These are phyloP conservation scores for Apiospora aurea DNA, from an alignment of 2,329 filamentous ascomycete genomes.

Conservation along the genomic window DNA sequence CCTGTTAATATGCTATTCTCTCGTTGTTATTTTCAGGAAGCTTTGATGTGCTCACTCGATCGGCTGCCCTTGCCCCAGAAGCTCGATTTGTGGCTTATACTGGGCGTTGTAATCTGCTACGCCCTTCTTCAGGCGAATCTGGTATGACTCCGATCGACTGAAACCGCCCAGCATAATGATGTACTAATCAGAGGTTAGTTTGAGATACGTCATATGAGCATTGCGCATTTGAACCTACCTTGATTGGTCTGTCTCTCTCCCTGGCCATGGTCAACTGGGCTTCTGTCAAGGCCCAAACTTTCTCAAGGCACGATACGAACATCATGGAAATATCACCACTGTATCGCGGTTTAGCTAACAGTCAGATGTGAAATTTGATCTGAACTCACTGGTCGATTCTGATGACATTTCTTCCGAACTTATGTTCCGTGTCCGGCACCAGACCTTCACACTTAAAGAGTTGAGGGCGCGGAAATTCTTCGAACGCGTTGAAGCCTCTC, in stretches of 20 bases:
- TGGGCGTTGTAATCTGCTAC: not conserved
- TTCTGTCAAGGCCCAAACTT: not conserved
- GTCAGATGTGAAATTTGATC: accelerated
- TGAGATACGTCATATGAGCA: no score
- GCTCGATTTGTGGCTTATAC: not conserved
- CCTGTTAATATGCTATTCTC: not conserved
- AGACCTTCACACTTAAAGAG: not conserved
- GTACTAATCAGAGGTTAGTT: not conserved
- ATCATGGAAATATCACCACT: not conserved
- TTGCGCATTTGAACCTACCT: not conserved
- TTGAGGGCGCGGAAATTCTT: no score
- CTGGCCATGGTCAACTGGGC: not conserved
- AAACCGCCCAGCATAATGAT: slow-evolving; percentile 4
- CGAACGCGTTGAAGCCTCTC: not conserved
- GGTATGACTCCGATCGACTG: not conserved
- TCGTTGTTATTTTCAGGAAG: no score
- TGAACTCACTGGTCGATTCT: not conserved
- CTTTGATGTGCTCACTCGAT: not conserved
- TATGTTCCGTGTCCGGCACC: not conserved
- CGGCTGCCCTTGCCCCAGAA: not conserved
- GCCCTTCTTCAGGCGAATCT: not conserved
- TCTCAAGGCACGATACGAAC: not conserved
- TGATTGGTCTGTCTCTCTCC: not conserved
- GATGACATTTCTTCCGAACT: not conserved
- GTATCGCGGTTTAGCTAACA: not conserved